Evolutionary conservation across 371 early-diverging fungal species (phyloP), one percentile per base, ranked within the genome.

Genomic region (Batrachochytrium dendrobatidis): DNA sequence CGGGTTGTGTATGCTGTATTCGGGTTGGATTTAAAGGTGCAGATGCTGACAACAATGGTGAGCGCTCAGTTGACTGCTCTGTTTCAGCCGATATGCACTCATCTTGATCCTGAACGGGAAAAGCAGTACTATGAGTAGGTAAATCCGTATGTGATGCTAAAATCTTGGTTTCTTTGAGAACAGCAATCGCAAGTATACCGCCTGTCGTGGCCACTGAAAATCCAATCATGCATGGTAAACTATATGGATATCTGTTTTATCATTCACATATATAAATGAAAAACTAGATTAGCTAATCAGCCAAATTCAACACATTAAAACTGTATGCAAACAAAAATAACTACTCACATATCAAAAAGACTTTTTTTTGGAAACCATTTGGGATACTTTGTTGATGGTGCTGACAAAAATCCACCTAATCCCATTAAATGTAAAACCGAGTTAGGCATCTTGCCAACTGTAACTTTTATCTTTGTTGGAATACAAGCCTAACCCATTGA

Each of bases 351-450:
- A 30, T 62, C 65, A 49, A 69, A 69, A 2, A 69, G 51, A 5
- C 65, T 61, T 25, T 60, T 66, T 8, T 33, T 18, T 1, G 69
- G 66, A 29, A 69, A 69, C 15, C 34, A 17, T 7, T 5, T 4
- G 22, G 69, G 69, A 43, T 69, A 69, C 39, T 63, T 63, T 32
- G 35, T 49, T 17, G 63, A 32, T 1, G 67, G 67, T 34, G 44
- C 45, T 20, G 31, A 62, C 2, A 64, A 53, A 10, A 51, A 50
- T 15, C 63, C 63, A 17, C 58, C 58, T 45, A 5, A 4, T 4
- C 8, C 4, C 18, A 5, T 22, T n/a, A n/a, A n/a, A n/a, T n/a
- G n/a, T n/a, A n/a, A n/a, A n/a, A n/a, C n/a, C n/a, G n/a, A n/a
- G n/a, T n/a, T n/a, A n/a, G n/a, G n/a, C n/a, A n/a, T n/a, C n/a